These are phyloP conservation scores for Cicer judaicum DNA, from an alignment of 306 rosid genomes.

Conservation along the genomic window DNA sequence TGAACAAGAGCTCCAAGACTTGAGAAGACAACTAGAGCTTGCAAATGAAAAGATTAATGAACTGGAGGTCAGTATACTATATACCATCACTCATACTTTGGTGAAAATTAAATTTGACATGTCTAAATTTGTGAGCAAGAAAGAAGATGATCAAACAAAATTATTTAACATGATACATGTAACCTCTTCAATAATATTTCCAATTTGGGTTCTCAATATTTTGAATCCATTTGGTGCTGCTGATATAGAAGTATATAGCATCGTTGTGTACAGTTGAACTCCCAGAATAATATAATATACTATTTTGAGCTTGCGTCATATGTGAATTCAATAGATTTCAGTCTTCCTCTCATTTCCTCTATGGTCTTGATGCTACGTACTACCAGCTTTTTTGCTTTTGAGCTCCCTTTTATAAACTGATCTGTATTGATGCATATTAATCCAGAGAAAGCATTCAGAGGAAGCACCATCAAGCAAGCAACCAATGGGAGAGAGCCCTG, in stretches of 20 bases:
- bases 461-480: slow-evolving; percentile 54
- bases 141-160: slow-evolving; percentile 4
- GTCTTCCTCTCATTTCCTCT: slow-evolving; percentile 26
- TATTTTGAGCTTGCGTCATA: slow-evolving; percentile 21
- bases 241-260: slow-evolving; percentile 23
- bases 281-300: neutral
- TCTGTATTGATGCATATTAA: slow-evolving; percentile 37
- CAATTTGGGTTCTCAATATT: slow-evolving; percentile 32
- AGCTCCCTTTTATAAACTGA: neutral
- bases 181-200: slow-evolving; percentile 13
- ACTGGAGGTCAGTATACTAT: slow-evolving; percentile 66
- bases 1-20: slow-evolving; percentile 59
- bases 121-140: slow-evolving; percentile 6
- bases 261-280: neutral
- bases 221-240: slow-evolving; percentile 21
- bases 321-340: slow-evolving; percentile 16
- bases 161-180: slow-evolving; percentile 24
- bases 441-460: slow-evolving; percentile 70
- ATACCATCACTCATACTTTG: slow-evolving; percentile 32
- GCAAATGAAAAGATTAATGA: slow-evolving; percentile 70
- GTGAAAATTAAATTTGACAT: slow-evolving; percentile 12
- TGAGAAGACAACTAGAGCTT: slow-evolving; percentile 67
- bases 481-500: slow-evolving; percentile 49
- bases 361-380: slow-evolving; percentile 23
- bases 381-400: slow-evolving; percentile 18